Conservation (phyloP, 805 yeast genomes). For the Ogataea dorogensis region DNA sequence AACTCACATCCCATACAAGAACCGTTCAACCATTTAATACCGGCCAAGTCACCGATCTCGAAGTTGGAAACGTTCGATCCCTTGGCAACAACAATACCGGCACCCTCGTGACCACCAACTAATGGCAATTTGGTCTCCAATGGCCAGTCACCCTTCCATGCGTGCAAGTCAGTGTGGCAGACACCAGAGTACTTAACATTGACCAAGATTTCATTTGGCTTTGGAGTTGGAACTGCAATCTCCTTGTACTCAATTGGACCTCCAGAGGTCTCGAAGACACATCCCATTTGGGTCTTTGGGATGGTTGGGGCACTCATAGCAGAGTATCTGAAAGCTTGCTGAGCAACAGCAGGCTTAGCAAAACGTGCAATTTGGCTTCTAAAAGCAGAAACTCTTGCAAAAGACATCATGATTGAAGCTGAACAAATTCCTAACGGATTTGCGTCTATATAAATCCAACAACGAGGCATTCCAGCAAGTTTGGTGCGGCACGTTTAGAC, state of each 20-base stretch:
- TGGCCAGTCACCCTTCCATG: constrained; percentile 90
- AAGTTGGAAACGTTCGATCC: constrained; percentile 65
- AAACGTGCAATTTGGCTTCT: constrained; percentile 8
- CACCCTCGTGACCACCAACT: constrained; percentile 85
- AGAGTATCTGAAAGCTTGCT: constrained; percentile 11
- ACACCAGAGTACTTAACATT: constrained; percentile 83
- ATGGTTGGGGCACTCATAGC: constrained; percentile 9
- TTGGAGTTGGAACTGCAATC: constrained; percentile 73
- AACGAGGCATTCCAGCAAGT: background rate
- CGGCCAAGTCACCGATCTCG: constrained; percentile 73
- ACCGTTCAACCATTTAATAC: constrained; percentile 75
- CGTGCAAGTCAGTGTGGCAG: constrained; percentile 88
- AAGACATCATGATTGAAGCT: constrained; percentile 11
- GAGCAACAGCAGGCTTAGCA: constrained; percentile 12
- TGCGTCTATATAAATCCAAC: constrained; percentile 4
- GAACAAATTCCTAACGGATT: background rate
- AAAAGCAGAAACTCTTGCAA: constrained; percentile 11
- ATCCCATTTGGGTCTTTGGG: constrained; percentile 55
- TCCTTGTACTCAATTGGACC: constrained; percentile 63
- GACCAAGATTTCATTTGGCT: constrained; percentile 67
- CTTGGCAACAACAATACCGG: constrained; percentile 71
- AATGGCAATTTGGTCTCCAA: constrained; percentile 63
- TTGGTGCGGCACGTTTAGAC: constrained; percentile 4
- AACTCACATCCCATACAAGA: constrained; percentile 70
- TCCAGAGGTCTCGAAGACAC: constrained; percentile 57